These are phyloP conservation scores for Penicillium fuscoglaucum DNA, from an alignment of 2,329 filamentous ascomycete genomes.

Conservation along the genomic window DNA sequence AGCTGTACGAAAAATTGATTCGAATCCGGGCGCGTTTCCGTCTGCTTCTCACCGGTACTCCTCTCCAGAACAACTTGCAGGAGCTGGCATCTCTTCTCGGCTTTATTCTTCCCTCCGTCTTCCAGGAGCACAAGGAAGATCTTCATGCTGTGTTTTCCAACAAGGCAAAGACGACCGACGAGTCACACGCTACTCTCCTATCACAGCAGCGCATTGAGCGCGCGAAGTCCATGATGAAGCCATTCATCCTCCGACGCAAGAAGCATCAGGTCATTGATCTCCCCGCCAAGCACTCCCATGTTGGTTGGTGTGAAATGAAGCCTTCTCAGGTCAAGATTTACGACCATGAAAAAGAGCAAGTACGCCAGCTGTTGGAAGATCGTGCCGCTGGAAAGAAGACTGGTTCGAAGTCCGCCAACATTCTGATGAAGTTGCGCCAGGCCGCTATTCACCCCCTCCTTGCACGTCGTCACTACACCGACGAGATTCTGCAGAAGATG, in stretches of 20 bases:
- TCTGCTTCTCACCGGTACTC: slow-evolving; percentile 84
- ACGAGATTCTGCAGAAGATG: slow-evolving; percentile 75
- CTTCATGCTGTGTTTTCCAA: slow-evolving; percentile 88
- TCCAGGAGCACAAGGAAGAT: slow-evolving; percentile 72
- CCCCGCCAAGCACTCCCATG: slow-evolving; percentile 73
- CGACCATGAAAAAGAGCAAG: slow-evolving; percentile 64
- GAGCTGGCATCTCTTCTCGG: slow-evolving; percentile 86
- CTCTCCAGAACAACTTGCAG: slow-evolving; percentile 92
- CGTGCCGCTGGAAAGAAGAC: slow-evolving; percentile 57
- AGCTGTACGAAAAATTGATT: slow-evolving; percentile 76
- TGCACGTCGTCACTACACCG: slow-evolving; percentile 76
- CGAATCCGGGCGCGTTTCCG: slow-evolving; percentile 79
- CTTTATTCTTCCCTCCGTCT: slow-evolving; percentile 90
- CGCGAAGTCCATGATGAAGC: slow-evolving; percentile 87
- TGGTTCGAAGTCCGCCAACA: slow-evolving; percentile 59
- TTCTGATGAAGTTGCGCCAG: slow-evolving; percentile 88
- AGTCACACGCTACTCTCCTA: slow-evolving; percentile 72
- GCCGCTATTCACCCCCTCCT: slow-evolving; percentile 89
- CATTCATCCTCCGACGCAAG: slow-evolving; percentile 90
- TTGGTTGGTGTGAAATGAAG: slow-evolving; percentile 80
- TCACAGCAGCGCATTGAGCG: slow-evolving; percentile 83
- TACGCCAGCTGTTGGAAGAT: slow-evolving; percentile 60
- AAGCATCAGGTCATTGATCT: slow-evolving; percentile 91
- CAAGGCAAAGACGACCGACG: slow-evolving; percentile 78
- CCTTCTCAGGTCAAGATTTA: slow-evolving; percentile 73